A percentile compares a stretch with the other conserved stretches of the same genome.
Evolutionary conservation across 2,329 filamentous ascomycete genomes (phyloP).

Genomic region (Lecanicillium sp.): DNA sequence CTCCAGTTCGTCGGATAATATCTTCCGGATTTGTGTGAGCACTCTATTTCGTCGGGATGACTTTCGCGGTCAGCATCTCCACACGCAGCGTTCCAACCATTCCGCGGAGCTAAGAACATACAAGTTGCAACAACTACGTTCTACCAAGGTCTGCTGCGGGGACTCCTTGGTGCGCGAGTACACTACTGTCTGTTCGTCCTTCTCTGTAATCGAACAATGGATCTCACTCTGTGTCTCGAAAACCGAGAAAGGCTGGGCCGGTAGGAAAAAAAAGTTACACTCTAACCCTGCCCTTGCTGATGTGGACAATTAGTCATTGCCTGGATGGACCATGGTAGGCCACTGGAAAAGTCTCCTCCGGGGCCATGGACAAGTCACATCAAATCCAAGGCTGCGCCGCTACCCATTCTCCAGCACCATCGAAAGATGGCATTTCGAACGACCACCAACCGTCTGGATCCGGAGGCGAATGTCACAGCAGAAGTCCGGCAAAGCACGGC

Average conservation of each 20-base stretch:
- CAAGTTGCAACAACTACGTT: conserved; percentile 5
- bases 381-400: conserved; percentile 2
- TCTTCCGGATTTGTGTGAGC: conserved; percentile 14
- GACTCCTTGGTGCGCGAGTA: conserved; percentile 15
- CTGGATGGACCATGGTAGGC: conserved; percentile 15
- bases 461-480: neutral
- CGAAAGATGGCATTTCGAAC: conserved; percentile 13
- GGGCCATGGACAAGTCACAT: conserved; percentile 15
- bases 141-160: conserved; percentile 9
- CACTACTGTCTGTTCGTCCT: conserved; percentile 10
- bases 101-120: neutral
- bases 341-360: conserved; percentile 12
- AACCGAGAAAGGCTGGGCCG: conserved; percentile 4
- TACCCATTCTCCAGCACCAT: conserved; percentile 14
- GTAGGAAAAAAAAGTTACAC: neutral
- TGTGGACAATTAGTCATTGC: conserved; percentile 13
- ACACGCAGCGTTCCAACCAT: neutral
- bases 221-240: conserved; percentile 14
- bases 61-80: conserved; percentile 8
- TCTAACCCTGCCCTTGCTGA: too few species aligned
- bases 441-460: conserved; percentile 1
- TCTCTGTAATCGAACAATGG: conserved; percentile 15
- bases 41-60: conserved; percentile 11
- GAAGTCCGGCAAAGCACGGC: conserved; percentile 6
- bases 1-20: conserved; percentile 12